These are phyloP conservation scores for Sordariomycetes sp. DNA, from an alignment of 2,329 filamentous ascomycete genomes.

Conservation along the genomic window DNA sequence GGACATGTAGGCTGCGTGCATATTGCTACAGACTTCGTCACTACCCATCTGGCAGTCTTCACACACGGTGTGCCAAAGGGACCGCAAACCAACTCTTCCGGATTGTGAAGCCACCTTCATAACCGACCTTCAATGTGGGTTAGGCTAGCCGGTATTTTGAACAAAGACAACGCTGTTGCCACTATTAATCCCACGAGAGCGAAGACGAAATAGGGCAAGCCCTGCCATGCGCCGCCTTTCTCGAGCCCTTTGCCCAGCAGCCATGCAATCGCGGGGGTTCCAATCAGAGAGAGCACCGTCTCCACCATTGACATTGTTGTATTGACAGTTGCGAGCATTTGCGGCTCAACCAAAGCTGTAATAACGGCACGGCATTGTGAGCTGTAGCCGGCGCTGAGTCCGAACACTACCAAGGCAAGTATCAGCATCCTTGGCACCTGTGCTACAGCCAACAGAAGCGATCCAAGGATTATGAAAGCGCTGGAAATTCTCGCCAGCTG, in stretches of 20 bases:
- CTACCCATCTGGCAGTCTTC: too few relatives aligned
- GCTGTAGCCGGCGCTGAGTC: constrained; percentile 33
- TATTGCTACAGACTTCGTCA: too few relatives aligned
- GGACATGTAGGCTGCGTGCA: too few relatives aligned
- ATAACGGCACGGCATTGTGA: constrained; percentile 37
- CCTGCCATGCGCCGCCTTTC: constrained; percentile 36
- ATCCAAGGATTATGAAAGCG: constrained; percentile 19
- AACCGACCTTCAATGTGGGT: background rate
- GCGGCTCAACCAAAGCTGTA: constrained; percentile 42
- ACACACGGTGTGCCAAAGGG: too few relatives aligned
- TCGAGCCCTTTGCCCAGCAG: constrained; percentile 35
- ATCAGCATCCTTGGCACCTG: constrained; percentile 23
- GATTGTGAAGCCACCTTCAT: background rate
- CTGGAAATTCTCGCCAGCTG: constrained; percentile 25
- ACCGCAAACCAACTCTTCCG: too few relatives aligned
- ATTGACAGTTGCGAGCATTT: constrained; percentile 45
- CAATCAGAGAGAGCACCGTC: constrained; percentile 34
- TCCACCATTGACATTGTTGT: constrained; percentile 41
- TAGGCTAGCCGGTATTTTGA: background rate
- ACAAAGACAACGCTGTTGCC: background rate
- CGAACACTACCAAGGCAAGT: constrained; percentile 31
- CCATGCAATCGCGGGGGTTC: constrained; percentile 34
- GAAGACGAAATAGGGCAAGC: constrained; percentile 34
- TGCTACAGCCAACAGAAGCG: constrained; percentile 27
- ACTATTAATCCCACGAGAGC: background rate